Evolutionary conservation across 2,329 filamentous ascomycete genomes (phyloP), one percentile per base, ranked within the genome.

Genomic region (Penicillium nordicum): DNA sequence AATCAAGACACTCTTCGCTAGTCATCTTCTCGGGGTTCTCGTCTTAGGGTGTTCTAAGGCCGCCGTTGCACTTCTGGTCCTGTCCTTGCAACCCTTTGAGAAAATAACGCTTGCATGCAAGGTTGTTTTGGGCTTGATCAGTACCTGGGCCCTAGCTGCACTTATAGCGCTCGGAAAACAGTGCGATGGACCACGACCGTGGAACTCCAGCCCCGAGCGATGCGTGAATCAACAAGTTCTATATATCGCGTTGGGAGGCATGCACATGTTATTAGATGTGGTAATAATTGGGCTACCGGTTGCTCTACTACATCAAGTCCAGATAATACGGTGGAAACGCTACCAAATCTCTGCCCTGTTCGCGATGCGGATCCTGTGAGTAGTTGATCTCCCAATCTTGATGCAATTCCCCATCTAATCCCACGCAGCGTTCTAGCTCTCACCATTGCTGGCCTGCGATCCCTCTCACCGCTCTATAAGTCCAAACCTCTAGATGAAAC

Each of bases 341-440:
- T 47, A 50, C 14, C 53, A 53, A 16, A 59, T 59, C 38, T 53
- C 57, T 10, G 53, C 49, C 4, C 21, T 59, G 16, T 59, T 57
- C 43, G 57, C 45, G n/a, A 43, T 50, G 45, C 57, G 57, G 9
- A 18, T 59, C 9, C 25, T 57, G 57, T 59, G 29, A 50, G 44
- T 50, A 50, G 38, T 46, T 4, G 4, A 18, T 36, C 4, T 29
- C 11, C 21, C 25, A 38, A 12, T 1, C 2, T 29, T 1, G 5
- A 21, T 4, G 16, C 0, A 4, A 32, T 6, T 9, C 2, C 5
- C 18, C 4, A 10, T 30, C 34, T 53, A 48, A 57, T 38, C n/a
- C n/a, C 3, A 23, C n/a, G 5, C 21, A 59, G 57, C 16, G 57
- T 59, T 2, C 40, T 53, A 30, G 54, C 54, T 5, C 41, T 59